Base-by-base conservation (phyloP, 805 yeast species). In the Ogataea pignaliae region DNA sequence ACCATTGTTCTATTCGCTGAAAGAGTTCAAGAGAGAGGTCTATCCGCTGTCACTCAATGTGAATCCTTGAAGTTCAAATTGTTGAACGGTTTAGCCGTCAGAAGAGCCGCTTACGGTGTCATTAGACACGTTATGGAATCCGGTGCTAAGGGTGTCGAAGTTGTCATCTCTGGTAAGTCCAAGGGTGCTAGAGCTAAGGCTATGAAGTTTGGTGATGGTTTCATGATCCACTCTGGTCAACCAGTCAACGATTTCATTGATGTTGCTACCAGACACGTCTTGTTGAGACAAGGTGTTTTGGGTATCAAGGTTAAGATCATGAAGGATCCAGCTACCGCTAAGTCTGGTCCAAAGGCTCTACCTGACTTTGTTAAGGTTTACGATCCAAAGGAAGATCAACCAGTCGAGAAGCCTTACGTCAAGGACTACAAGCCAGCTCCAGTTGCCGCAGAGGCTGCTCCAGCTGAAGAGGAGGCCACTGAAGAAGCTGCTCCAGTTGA, bases 161-260 rank as follows among this genome's bases (percentile, higher is more conserved):
- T 93, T 74, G 98, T 93, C 66, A 87, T 93, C 70, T 89, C 97
- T 64, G 99, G 99, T 85, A 93, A 93, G 81, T 85, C 95, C 74
- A 88, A 97, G 81, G 99, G 97, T 77, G 99, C 98, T 68, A 89
- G 99, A 83, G 99, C 99, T 68, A 93, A 93, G 87, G 84, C 97
- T 69, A 95, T 93, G 96, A 93, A 93, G 80, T 93, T 91, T 85
- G 85, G 93, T 72, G 98, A 91, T 73, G 99, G 99, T 83, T 93
- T 93, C 96, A 88, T 93, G 93, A 93, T 93, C 83, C 99, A 93
- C 93, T 89, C 97, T 69, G 99, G 99, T 88, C 99, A 93, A 82
- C 99, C 99, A 78, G 93, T 91, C 74, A 83, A 79, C 64, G 99
- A 93, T 72, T 93, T 93, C 85, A 93, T 93, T 71, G 99, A 93